These are phyloP conservation scores for Waitea zeae DNA, from an alignment of 1,284 basidiomycete genomes.

Conservation along the genomic window DNA sequence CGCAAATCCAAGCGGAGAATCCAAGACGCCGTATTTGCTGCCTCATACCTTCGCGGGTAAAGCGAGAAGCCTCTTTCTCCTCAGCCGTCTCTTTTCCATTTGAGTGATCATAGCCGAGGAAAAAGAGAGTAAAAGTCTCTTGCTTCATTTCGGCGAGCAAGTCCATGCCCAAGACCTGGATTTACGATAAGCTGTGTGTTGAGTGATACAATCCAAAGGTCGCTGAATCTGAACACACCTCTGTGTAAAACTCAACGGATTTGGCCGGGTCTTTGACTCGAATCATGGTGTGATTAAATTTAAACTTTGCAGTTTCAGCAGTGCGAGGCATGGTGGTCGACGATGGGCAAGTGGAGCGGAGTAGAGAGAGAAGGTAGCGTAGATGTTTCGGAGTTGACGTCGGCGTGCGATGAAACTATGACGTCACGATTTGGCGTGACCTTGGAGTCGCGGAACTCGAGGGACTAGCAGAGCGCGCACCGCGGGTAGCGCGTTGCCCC, in stretches of 20 bases:
- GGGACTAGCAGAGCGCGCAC: too few relatives aligned
- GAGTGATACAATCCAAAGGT: background rate
- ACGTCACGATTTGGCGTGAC: too few relatives aligned
- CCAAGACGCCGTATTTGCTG: too few relatives aligned
- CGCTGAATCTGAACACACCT: constrained; percentile 19
- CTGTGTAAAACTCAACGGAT: constrained; percentile 62
- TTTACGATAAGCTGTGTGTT: background rate
- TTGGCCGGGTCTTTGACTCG: constrained; percentile 78
- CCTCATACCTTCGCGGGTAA: constrained; percentile 49
- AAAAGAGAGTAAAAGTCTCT: constrained; percentile 62
- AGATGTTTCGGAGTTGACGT: too few relatives aligned
- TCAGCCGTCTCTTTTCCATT: constrained; percentile 25
- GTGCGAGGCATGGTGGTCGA: background rate
- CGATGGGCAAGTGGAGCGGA: too few relatives aligned
- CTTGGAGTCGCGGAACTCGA: too few relatives aligned
- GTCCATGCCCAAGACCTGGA: constrained; percentile 74
- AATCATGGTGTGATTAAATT: constrained; percentile 88
- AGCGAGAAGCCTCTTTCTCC: constrained; percentile 27
- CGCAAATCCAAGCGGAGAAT: constrained; percentile 5
- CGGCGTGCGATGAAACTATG: too few relatives aligned
- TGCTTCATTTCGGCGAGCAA: constrained; percentile 41
- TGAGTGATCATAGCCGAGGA: constrained; percentile 59
- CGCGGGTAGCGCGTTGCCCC: too few relatives aligned
- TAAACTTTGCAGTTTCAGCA: background rate
- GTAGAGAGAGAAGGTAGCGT: too few relatives aligned